A percentile compares a stretch with the other conserved stretches of the same genome.
phyloP scores from a whole-genome alignment of 2,329 filamentous ascomycete genomes.

The Phyllosticta citrichinensis region DNA sequence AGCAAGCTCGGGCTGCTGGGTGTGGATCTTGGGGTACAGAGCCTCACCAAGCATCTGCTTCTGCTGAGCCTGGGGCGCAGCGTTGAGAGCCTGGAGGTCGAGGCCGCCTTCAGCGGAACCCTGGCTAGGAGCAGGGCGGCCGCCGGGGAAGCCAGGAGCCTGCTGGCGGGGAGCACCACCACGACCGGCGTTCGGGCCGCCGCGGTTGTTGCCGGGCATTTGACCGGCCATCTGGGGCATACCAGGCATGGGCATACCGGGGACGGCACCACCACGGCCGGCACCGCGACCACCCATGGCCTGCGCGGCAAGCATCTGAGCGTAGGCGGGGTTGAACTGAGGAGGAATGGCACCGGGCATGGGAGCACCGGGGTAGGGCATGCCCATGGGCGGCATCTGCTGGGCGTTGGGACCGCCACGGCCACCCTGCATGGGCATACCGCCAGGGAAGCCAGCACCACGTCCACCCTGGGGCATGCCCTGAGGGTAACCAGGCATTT shows the following conservation, averaged over 20 bases:
- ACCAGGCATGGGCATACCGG: constrained; percentile 52
- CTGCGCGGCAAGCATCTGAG: constrained; percentile 62
- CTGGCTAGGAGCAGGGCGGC: constrained; percentile 11
- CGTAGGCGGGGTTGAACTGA: constrained; percentile 66
- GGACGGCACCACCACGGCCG: constrained; percentile 53
- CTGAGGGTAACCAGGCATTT: constrained; percentile 48
- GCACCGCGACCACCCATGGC: constrained; percentile 45
- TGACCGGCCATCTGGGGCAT: constrained; percentile 51
- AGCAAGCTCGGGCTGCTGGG: constrained; percentile 86
- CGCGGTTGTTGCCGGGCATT: constrained; percentile 27
- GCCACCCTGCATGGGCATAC: constrained; percentile 73
- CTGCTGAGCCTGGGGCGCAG: constrained; percentile 62
- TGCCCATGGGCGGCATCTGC: constrained; percentile 81
- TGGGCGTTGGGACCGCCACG: constrained; percentile 69
- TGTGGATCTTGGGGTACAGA: constrained; percentile 96
- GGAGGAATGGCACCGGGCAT: constrained; percentile 58
- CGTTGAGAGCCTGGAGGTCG: constrained; percentile 41
- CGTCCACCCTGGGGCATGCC: constrained; percentile 63
- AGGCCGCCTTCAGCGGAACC: constrained; percentile 29
- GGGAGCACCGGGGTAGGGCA: constrained; percentile 54
- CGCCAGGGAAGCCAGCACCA: constrained; percentile 73
- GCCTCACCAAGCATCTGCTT: constrained; percentile 98
- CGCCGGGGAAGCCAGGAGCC: constrained; percentile 24
- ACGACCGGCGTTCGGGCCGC: constrained; percentile 28
- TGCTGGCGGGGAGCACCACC: constrained; percentile 24